Conservation (phyloP, 805 yeast species). For the Saccharomycopsis selenospora region DNA sequence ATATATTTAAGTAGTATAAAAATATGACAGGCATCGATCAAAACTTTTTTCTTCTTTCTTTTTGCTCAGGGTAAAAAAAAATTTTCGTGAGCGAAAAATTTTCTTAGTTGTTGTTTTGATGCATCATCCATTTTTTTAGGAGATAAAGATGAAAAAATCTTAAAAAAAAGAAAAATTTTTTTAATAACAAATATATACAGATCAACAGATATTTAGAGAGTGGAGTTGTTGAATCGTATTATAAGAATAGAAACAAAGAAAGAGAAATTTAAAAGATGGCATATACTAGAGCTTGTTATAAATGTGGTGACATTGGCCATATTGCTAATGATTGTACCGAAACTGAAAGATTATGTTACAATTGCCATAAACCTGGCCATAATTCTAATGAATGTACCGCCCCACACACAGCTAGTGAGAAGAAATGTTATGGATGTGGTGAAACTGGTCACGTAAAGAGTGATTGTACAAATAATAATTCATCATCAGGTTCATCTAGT, state of each 20-base stretch:
- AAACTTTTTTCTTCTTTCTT: too few species aligned
- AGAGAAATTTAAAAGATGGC: constrained; percentile 4
- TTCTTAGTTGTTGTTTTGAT: too few species aligned
- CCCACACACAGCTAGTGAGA: constrained; percentile 77
- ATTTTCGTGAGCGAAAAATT: too few species aligned
- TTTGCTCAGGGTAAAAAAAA: too few species aligned
- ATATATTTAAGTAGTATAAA: too few species aligned
- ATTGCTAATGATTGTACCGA: constrained; percentile 83
- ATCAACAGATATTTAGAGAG: too few species aligned
- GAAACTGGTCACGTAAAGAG: constrained; percentile 82
- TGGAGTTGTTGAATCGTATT: too few species aligned
- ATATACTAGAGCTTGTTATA: constrained; percentile 64
- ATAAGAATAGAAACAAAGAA: too few species aligned
- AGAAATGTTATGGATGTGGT: constrained; percentile 92
- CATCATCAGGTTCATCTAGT: constrained; percentile 30
- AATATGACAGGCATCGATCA: too few species aligned
- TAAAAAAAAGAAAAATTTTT: background rate
- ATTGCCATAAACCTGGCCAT: constrained; percentile 86
- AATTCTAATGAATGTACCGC: constrained; percentile 83
- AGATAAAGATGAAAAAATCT: background rate
- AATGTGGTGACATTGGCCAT: constrained; percentile 90
- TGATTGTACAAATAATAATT: constrained; percentile 65
- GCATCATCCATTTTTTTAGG: too few species aligned
- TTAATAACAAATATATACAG: too few species aligned
- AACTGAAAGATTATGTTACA: constrained; percentile 82